Percentiles rank a stretch among this genome's conserved stretches.
These are phyloP conservation scores for Strobilomyces echinocephalus DNA, from an alignment of 768 basidiomycete genomes.

Conservation along the genomic window DNA sequence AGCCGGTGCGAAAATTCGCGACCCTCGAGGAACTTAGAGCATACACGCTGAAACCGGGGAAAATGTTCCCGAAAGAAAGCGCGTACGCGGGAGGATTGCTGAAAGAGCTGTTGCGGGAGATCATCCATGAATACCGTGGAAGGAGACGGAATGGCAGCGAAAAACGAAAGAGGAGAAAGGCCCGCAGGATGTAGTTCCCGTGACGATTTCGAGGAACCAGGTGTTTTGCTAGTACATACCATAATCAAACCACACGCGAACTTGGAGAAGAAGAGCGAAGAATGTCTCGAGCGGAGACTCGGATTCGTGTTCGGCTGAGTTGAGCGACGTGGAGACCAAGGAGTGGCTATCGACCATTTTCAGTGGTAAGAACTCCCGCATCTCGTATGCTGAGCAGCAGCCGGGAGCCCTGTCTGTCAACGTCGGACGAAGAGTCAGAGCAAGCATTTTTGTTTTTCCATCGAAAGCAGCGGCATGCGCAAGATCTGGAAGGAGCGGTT, in stretches of 20 bases:
- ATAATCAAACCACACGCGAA: neutral
- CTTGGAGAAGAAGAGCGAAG: too few relatives aligned
- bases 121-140: conserved; percentile 15
- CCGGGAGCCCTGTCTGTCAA: too few relatives aligned
- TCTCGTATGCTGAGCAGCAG: too few relatives aligned
- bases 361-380: too few relatives aligned
- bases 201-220: neutral
- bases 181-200: conserved; percentile 1
- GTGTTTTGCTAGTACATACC: neutral
- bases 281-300: too few relatives aligned
- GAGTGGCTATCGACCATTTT: too few relatives aligned
- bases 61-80: conserved; percentile 27
- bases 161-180: conserved; percentile 15
- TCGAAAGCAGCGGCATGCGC: neutral
- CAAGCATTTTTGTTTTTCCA: too few relatives aligned
- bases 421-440: too few relatives aligned
- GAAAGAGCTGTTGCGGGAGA: conserved; percentile 28
- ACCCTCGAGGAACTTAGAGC: conserved; percentile 20
- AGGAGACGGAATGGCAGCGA: conserved; percentile 17
- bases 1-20: conserved; percentile 21
- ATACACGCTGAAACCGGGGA: conserved; percentile 22
- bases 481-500: too few relatives aligned
- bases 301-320: too few relatives aligned
- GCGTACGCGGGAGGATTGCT: conserved; percentile 30
- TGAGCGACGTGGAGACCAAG: too few relatives aligned